Conservation (phyloP, 805 yeast genomes). For the Schwanniomyces occidentalis region DNA sequence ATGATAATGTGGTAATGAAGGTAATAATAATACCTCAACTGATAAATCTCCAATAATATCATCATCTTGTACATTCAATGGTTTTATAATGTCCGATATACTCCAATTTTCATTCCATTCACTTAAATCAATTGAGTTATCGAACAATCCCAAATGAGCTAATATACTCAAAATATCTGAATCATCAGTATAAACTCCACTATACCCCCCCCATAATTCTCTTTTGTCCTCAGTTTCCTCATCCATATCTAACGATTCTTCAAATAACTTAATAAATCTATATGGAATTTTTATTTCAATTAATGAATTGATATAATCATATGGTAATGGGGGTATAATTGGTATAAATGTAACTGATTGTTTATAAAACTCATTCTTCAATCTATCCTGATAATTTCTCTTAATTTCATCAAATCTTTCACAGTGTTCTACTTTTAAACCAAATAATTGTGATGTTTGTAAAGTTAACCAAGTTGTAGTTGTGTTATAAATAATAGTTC, state of each 20-base stretch:
- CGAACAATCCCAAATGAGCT: slow-evolving; percentile 70
- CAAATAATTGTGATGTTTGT: slow-evolving; percentile 30
- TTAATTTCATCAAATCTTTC: slow-evolving; percentile 29
- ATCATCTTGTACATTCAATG: slow-evolving; percentile 16
- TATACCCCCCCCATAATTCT: slow-evolving; percentile 75
- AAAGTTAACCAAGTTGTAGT: slow-evolving; percentile 50
- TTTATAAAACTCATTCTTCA: slow-evolving; percentile 22
- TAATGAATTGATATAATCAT: slow-evolving; percentile 38
- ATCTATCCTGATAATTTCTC: slow-evolving; percentile 23
- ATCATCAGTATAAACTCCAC: slow-evolving; percentile 92
- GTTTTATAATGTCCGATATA: slow-evolving; percentile 24
- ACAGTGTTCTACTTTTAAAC: slow-evolving; percentile 31
- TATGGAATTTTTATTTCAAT: slow-evolving; percentile 60
- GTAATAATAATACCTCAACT: slow-evolving; percentile 64
- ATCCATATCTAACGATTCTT: slow-evolving; percentile 37
- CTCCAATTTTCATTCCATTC: slow-evolving; percentile 35
- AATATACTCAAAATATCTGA: slow-evolving; percentile 77
- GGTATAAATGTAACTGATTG: slow-evolving; percentile 32
- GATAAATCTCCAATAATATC: slow-evolving; percentile 49
- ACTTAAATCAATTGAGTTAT: slow-evolving; percentile 31
- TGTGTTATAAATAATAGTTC: slow-evolving; percentile 58
- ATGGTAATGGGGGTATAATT: slow-evolving; percentile 36
- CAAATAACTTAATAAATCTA: slow-evolving; percentile 36
- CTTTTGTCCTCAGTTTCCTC: slow-evolving; percentile 36
- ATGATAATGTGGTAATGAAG: slow-evolving; percentile 60